Conservation (phyloP, 257 asterid genomes). For the Verbascum thapsus region DNA sequence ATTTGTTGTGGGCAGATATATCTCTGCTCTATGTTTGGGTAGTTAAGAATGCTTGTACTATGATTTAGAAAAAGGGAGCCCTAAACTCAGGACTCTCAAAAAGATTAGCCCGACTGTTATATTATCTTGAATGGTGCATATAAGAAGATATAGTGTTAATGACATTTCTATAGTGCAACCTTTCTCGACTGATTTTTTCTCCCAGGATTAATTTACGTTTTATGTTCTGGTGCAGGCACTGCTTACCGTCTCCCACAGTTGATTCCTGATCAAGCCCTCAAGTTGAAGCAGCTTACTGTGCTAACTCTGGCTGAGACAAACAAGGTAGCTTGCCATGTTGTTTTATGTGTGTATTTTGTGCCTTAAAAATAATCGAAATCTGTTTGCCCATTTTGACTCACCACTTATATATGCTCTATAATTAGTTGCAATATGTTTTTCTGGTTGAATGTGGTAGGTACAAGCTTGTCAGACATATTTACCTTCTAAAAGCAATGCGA, state of each 20-base stretch:
- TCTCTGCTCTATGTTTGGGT: background rate
- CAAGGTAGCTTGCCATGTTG: constrained; percentile 53
- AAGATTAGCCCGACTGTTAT: constrained; percentile 13
- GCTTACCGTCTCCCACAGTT: constrained; percentile 59
- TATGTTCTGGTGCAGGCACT: constrained; percentile 44
- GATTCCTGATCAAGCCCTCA: constrained; percentile 78
- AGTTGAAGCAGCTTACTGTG: constrained; percentile 86
- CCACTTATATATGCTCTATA: constrained; percentile 2
- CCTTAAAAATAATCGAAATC: constrained; percentile 1
- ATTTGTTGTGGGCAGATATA: background rate
- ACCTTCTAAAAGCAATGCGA: background rate
- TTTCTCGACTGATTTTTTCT: background rate
- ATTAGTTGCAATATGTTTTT: constrained; percentile 1
- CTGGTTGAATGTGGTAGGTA: constrained; percentile 21
- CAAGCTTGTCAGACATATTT: constrained; percentile 6
- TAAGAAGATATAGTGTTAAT: background rate
- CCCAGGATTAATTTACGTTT: constrained; percentile 19
- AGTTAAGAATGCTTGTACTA: background rate
- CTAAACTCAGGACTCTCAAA: background rate
- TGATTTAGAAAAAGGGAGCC: constrained; percentile 12
- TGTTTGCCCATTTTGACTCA: background rate
- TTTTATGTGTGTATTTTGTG: constrained; percentile 6
- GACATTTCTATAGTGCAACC: constrained; percentile 8
- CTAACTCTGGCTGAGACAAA: constrained; percentile 89
- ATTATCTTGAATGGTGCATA: constrained; percentile 26